Evolutionary conservation across 2,329 filamentous ascomycete genomes (phyloP).

Genomic region (Phaeosphaeriaceae sp.): DNA sequence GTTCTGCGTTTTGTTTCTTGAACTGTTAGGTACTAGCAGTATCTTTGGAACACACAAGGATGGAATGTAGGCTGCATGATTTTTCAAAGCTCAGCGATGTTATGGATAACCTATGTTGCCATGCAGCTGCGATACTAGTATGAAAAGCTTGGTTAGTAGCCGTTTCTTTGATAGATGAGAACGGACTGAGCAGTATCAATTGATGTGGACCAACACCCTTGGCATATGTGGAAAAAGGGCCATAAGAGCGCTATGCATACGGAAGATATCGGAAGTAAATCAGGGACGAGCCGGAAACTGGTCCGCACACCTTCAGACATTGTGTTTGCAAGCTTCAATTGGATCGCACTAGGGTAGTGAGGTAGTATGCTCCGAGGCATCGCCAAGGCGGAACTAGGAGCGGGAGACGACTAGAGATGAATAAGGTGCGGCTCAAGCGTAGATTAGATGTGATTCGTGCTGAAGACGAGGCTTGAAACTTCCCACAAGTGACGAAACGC

Average conservation of each 20-base stretch:
- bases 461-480: conserved; percentile 36
- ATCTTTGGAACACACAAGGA: conserved; percentile 10
- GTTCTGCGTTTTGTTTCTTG: conserved; percentile 1
- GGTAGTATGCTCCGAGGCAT: conserved; percentile 17
- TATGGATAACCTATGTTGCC: too few species aligned
- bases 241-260: background rate
- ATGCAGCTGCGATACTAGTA: too few species aligned
- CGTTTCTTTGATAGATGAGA: too few species aligned
- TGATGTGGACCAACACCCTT: background rate
- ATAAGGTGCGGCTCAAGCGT: conserved; percentile 35
- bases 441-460: conserved; percentile 22
- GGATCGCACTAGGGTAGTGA: background rate
- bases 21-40: conserved; percentile 13
- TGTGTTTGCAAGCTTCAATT: background rate
- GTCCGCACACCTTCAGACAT: background rate
- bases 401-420: conserved; percentile 28
- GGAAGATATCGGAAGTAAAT: background rate
- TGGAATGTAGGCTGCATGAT: background rate
- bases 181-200: too few species aligned
- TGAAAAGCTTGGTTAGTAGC: too few species aligned
- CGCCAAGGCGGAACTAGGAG: conserved; percentile 18
- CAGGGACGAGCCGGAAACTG: background rate
- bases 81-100: background rate
- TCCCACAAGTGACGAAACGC: conserved; percentile 37
- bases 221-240: background rate